These are phyloP conservation scores for Tulasnella sp. DNA, from an alignment of 768 basidiomycete species.

Conservation along the genomic window DNA sequence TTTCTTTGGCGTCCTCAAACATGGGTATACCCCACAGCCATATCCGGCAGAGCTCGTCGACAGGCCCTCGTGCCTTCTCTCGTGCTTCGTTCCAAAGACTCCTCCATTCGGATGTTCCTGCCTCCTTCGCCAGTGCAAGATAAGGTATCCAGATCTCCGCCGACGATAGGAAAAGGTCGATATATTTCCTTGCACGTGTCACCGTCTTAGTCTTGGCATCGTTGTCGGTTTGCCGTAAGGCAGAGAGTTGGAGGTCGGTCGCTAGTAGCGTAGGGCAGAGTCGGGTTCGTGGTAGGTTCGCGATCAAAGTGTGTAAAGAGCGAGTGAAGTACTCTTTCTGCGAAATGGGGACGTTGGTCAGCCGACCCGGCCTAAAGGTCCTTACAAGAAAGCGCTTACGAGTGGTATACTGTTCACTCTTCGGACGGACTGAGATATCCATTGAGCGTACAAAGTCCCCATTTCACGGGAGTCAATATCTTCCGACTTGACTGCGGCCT, in stretches of 20 bases:
- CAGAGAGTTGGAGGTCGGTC: conserved; percentile 25
- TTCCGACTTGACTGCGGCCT: conserved; percentile 26
- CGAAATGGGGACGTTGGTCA: background rate
- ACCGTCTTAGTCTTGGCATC: conserved; percentile 30
- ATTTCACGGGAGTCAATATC: conserved; percentile 23
- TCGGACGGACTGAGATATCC: conserved; percentile 43
- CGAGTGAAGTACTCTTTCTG: conserved; percentile 17
- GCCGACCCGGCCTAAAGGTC: background rate
- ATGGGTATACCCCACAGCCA: conserved; percentile 49
- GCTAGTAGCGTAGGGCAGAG: conserved; percentile 12
- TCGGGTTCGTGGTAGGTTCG: background rate
- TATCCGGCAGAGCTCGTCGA: conserved; percentile 34
- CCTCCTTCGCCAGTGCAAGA: conserved; percentile 39
- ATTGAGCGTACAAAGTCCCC: conserved; percentile 38
- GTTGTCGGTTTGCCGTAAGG: conserved; percentile 22
- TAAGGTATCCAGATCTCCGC: conserved; percentile 48
- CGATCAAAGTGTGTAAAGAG: conserved; percentile 12
- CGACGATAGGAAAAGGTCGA: conserved; percentile 32
- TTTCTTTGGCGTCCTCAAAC: conserved; percentile 18
- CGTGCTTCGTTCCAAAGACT: conserved; percentile 44
- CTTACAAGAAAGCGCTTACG: conserved; percentile 26
- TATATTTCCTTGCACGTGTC: conserved; percentile 42
- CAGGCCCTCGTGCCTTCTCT: conserved; percentile 28
- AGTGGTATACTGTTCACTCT: conserved; percentile 32
- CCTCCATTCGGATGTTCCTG: conserved; percentile 24